phyloP scores from a whole-genome alignment of 192 early-diverging fungal species.

The Jimgerdemannia lactiflua region DNA sequence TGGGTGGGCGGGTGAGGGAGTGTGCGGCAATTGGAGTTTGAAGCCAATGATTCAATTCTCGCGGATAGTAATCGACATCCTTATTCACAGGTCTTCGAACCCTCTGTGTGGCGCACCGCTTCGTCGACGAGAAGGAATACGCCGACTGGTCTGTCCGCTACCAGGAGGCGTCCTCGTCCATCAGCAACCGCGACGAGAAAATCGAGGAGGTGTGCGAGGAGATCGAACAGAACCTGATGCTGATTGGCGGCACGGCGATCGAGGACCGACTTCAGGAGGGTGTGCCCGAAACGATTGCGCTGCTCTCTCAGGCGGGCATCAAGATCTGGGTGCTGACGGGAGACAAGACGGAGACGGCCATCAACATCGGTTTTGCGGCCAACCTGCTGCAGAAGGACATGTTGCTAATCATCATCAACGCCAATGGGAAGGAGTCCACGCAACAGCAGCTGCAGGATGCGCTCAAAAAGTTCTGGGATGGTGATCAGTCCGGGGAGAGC shows the following conservation, averaged over 20 bases:
- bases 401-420: conserved; percentile 77
- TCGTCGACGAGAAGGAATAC: conserved; percentile 73
- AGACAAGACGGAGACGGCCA: conserved; percentile 97
- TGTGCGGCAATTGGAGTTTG: too few species aligned
- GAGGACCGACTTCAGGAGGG: conserved; percentile 98
- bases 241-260: conserved; percentile 97
- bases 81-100: conserved; percentile 65
- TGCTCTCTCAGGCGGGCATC: conserved; percentile 81
- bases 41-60: too few species aligned
- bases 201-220: conserved; percentile 75
- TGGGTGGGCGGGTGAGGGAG: too few species aligned
- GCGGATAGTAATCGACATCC: conserved; percentile 10
- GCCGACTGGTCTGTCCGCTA: conserved; percentile 66
- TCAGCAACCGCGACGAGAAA: conserved; percentile 78
- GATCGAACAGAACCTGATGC: conserved; percentile 75
- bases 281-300: conserved; percentile 90
- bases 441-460: conserved; percentile 67
- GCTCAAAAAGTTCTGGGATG: conserved; percentile 54
- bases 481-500: conserved; percentile 20
- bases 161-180: conserved; percentile 65
- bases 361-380: conserved; percentile 96
- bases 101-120: conserved; percentile 77
- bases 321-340: conserved; percentile 98
- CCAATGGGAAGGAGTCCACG: conserved; percentile 51
- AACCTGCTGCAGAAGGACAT: conserved; percentile 83